phyloP scores from a whole-genome alignment of 768 basidiomycete species.

The Neoboletus brunneissimus region DNA sequence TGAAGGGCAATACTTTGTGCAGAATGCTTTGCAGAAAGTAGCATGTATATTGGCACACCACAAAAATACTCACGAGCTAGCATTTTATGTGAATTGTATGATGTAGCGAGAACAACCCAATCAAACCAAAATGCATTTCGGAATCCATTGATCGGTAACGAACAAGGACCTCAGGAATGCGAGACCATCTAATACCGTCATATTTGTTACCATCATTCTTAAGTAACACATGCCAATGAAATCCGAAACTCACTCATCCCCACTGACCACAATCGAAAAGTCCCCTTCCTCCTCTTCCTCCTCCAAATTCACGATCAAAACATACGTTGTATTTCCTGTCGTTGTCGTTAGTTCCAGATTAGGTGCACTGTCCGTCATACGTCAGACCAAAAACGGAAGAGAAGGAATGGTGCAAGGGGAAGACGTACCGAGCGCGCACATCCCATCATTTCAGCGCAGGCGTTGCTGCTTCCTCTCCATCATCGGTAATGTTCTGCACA shows the following conservation, averaged over 20 bases:
- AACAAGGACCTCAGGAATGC: no score
- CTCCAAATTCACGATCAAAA: slow-evolving; percentile 55
- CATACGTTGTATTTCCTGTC: slow-evolving; percentile 24
- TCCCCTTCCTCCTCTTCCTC: slow-evolving; percentile 33
- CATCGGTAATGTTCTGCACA: slow-evolving; percentile 28
- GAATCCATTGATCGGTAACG: no score
- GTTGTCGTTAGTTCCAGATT: slow-evolving; percentile 6
- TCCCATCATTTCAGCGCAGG: slow-evolving; percentile 28
- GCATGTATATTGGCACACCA: no score
- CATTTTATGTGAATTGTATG: no score
- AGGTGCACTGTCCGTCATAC: background rate
- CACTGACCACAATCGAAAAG: background rate
- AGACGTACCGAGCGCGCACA: slow-evolving; percentile 10
- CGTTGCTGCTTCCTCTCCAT: slow-evolving; percentile 40
- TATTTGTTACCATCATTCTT: no score
- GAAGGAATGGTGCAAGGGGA: background rate
- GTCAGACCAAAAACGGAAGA: background rate
- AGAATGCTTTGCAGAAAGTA: no score
- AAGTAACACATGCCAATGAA: no score
- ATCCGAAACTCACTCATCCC: background rate
- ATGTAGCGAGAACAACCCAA: no score
- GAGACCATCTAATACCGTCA: no score
- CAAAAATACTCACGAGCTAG: no score
- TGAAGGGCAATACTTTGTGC: no score
- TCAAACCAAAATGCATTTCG: no score